Evolutionary conservation across 2,329 filamentous ascomycete species (phyloP).

Genomic region (Neonectria coccinea): DNA sequence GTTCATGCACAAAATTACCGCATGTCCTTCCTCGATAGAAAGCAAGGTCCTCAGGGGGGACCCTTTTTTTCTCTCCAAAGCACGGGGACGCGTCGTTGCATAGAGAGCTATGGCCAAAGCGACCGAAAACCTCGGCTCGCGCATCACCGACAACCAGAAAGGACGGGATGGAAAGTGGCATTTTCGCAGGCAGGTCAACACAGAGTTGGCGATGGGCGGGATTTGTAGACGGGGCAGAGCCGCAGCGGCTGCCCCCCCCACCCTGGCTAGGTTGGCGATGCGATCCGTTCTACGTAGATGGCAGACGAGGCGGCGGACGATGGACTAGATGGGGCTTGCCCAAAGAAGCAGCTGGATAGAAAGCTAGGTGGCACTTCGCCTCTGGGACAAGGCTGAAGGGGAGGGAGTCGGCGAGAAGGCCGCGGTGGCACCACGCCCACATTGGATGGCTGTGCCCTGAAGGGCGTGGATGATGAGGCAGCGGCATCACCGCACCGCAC

Average conservation of each 20-base stretch:
- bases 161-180: conserved; percentile 3
- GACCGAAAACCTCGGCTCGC: neutral
- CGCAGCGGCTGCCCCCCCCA: conserved; percentile 24
- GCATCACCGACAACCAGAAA: neutral
- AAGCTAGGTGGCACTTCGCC: conserved; percentile 21
- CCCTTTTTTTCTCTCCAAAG: neutral
- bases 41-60: conserved; percentile 31
- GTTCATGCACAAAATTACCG: conserved; percentile 38
- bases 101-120: conserved; percentile 17
- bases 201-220: neutral
- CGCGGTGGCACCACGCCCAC: conserved; percentile 22
- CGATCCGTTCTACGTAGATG: neutral
- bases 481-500: conserved; percentile 31
- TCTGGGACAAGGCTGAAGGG: conserved; percentile 23
- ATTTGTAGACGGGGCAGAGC: conserved; percentile 6
- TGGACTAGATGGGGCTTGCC: conserved; percentile 35
- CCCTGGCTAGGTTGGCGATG: neutral
- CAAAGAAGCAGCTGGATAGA: conserved; percentile 28
- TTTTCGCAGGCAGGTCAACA: conserved; percentile 1
- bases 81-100: neutral
- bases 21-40: conserved; percentile 30
- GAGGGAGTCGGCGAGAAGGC: conserved; percentile 12
- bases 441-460: conserved; percentile 9
- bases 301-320: neutral
- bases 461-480: conserved; percentile 13